Percentiles rank a stretch among this genome's conserved stretches.
These are phyloP conservation scores for Cymbopogon citratus DNA, from an alignment of 176 grass and related monocot species.

Conservation along the genomic window DNA sequence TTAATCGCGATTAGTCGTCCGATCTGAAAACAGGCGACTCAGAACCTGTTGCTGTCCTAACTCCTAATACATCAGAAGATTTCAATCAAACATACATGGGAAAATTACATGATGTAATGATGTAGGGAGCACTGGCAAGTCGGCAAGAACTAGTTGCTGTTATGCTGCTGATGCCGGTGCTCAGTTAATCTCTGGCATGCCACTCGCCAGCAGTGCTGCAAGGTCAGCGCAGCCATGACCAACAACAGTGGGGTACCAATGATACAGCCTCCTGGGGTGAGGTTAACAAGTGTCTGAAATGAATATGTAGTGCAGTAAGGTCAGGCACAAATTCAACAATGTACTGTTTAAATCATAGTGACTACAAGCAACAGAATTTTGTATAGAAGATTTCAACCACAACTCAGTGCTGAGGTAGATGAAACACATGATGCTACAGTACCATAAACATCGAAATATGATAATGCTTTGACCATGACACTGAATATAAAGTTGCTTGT, in stretches of 20 bases:
- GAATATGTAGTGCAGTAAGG: conserved; percentile 7
- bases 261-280: conserved; percentile 71
- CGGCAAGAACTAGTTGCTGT: conserved; percentile 31
- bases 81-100: neutral
- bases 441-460: neutral
- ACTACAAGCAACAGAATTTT: neutral
- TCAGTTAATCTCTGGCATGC: conserved; percentile 73
- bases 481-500: neutral
- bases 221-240: conserved; percentile 40
- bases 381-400: neutral
- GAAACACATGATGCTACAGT: neutral
- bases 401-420: neutral
- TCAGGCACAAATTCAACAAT: conserved; percentile 5
- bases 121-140: neutral
- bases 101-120: conserved; percentile 11
- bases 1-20: too few relatives aligned
- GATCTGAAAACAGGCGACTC: too few relatives aligned
- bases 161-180: conserved; percentile 39
- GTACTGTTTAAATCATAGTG: neutral
- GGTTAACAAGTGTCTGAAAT: conserved; percentile 84
- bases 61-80: neutral
- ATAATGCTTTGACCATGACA: neutral
- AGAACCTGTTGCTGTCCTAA: neutral
- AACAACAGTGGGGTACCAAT: conserved; percentile 63
- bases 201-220: conserved; percentile 73